Base-by-base conservation (phyloP, 2,329 filamentous ascomycete species). In the Aspergillus tanneri region DNA sequence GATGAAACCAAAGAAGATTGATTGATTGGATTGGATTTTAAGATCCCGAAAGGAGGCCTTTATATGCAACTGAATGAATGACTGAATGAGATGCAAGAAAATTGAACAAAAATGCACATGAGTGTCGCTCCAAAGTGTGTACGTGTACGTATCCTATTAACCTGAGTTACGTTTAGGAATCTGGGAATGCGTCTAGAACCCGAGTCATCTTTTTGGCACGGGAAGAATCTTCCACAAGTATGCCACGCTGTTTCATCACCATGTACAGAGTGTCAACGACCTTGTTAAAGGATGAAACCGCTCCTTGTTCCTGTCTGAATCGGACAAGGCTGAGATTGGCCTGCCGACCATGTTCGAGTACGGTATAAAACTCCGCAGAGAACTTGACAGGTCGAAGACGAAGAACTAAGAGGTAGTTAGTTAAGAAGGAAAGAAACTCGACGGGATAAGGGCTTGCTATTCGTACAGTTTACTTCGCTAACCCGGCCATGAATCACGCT, bases 291-390 rank as follows among this genome's bases (percentile, higher is more conserved):
- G 87, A 93, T 60, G 87, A 93, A 28, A 89, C 90, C 2, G 92
- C 91, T n/a, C 92, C 93, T 49, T 85, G 85, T 64, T 93, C 90
- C 64, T 96, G 91, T 1, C 88, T 92, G 67, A 96, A 89, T 27
- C 89, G 86, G 23, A 88, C 83, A 55, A 96, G 84, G 66, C 86
- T 88, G 45, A 96, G 79, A 38, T 85, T 85, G 37, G 83, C 84
- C 55, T 83, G 85, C 60, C 82, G 85, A 39, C 88, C 88, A 63
- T 93, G 87, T 72, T 96, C 88, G 53, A 95, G 86, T 28, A 95
- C 86, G 2, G 87, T 90, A 73, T 95, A 95, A 52, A 96, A 80
- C 67, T 96, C 90, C 28, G 85, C 84, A 12, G 89, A 87, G 69
- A 97, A 91, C 11, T 86, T 80, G n/a, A 96, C 90, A 46, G 90